phyloP scores from a whole-genome alignment of 2,329 filamentous ascomycete species.

The Balansia obtecta region DNA sequence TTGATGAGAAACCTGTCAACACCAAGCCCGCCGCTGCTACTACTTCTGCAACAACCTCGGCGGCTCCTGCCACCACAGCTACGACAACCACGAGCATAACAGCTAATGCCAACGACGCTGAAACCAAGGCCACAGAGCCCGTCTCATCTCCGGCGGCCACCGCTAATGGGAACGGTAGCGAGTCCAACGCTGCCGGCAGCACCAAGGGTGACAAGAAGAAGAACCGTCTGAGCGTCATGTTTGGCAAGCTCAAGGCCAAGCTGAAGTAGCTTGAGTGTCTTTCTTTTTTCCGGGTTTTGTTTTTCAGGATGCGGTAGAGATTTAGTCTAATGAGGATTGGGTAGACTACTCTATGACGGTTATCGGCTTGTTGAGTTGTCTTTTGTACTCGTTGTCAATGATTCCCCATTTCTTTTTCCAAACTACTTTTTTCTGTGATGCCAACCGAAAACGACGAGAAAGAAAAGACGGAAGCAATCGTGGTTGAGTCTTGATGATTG shows the following conservation, averaged over 20 bases:
- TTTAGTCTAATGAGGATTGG: slow-evolving; percentile 4
- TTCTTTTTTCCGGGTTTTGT: background rate
- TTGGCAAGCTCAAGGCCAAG: slow-evolving; percentile 43
- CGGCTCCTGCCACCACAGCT: slow-evolving; percentile 6
- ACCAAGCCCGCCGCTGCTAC: slow-evolving; percentile 7
- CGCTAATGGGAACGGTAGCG: slow-evolving; percentile 1
- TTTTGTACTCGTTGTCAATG: slow-evolving; percentile 23
- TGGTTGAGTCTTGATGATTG: slow-evolving; percentile 16
- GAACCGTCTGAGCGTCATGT: slow-evolving; percentile 49
- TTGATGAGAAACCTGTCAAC: slow-evolving; percentile 9
- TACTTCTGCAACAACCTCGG: slow-evolving; percentile 4
- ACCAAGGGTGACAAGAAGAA: slow-evolving; percentile 52
- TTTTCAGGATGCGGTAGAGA: slow-evolving; percentile 10
- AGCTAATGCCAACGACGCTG: slow-evolving; percentile 12
- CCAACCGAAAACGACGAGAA: background rate
- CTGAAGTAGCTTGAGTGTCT: slow-evolving; percentile 14
- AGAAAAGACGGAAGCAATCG: slow-evolving; percentile 6
- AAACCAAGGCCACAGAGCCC: slow-evolving; percentile 11
- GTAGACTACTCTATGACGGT: slow-evolving; percentile 10
- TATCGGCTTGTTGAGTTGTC: slow-evolving; percentile 22
- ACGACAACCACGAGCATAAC: slow-evolving; percentile 9
- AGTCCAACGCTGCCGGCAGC: slow-evolving; percentile 12
- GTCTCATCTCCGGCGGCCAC: background rate
- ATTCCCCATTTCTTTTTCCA: slow-evolving; percentile 22
- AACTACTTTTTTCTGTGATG: background rate